phyloP scores from a whole-genome alignment of 2,329 filamentous ascomycete species.

The Botrytis aclada region DNA sequence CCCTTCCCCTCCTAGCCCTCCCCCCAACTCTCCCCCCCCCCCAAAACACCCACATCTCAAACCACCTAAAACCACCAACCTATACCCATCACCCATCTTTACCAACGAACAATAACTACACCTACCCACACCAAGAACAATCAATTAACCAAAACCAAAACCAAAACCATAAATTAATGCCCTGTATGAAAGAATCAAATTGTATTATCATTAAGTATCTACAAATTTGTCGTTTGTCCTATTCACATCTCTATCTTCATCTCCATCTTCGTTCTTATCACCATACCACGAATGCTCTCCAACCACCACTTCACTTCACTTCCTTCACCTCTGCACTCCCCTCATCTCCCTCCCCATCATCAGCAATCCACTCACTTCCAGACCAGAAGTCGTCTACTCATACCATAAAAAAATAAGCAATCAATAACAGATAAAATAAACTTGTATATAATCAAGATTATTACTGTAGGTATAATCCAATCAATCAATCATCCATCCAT shows the following conservation, averaged over 20 bases:
- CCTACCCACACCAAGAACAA: background rate
- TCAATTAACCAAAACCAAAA: too few relatives aligned
- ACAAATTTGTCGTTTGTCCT: background rate
- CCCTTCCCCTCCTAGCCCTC: background rate
- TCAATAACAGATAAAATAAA: conserved; percentile 3
- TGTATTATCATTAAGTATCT: background rate
- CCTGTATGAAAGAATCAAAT: background rate
- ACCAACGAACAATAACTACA: background rate
- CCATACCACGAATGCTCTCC: background rate
- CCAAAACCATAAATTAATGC: background rate
- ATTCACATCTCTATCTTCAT: background rate
- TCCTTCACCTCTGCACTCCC: background rate
- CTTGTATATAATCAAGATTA: conserved; percentile 10
- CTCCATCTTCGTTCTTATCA: background rate
- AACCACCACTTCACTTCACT: background rate
- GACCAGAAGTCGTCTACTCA: background rate
- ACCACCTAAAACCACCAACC: too few relatives aligned
- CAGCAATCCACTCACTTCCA: background rate
- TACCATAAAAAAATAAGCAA: background rate
- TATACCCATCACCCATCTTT: background rate
- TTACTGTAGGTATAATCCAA: background rate
- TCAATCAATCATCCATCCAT: background rate
- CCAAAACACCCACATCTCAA: too few relatives aligned
- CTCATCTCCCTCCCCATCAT: background rate
- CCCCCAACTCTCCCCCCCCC: too few relatives aligned